Conservation (phyloP, 352 stramenopile genomes). For the Thalassiosira sp. region DNA sequence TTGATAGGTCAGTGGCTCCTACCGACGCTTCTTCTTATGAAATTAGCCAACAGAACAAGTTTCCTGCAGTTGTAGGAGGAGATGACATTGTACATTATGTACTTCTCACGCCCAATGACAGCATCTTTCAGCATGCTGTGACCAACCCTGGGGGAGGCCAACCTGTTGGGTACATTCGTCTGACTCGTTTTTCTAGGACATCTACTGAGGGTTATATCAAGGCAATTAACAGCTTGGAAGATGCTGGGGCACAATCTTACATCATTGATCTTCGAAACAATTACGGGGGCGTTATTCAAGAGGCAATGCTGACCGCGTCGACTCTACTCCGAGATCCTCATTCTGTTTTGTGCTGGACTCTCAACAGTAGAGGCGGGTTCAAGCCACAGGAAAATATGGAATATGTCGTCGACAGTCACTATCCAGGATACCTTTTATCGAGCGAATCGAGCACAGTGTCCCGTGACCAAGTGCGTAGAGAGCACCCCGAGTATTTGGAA, state of each 20-base stretch:
- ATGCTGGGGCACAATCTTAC: constrained; percentile 68
- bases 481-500: constrained; percentile 70
- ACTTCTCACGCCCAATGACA: constrained; percentile 58
- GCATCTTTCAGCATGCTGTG: constrained; percentile 52
- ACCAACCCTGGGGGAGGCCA: constrained; percentile 15
- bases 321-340: constrained; percentile 76
- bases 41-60: background rate
- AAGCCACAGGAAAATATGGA: constrained; percentile 79
- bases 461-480: constrained; percentile 63
- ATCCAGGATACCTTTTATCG: constrained; percentile 78
- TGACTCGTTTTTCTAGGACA: constrained; percentile 76
- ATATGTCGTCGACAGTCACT: constrained; percentile 74
- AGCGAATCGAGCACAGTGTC: constrained; percentile 53
- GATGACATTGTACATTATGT: constrained; percentile 72
- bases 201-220: constrained; percentile 69
- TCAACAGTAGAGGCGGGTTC: constrained; percentile 78
- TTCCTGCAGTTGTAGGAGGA: constrained; percentile 50
- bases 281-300: constrained; percentile 76
- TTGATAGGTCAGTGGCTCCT: constrained; percentile 9
- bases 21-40: background rate
- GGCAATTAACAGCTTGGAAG: constrained; percentile 69
- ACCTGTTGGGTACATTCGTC: constrained; percentile 76
- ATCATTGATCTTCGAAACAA: constrained; percentile 85
- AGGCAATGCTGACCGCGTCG: constrained; percentile 78
- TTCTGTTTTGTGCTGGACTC: constrained; percentile 75